phyloP scores from a whole-genome alignment of 2,329 filamentous ascomycete genomes.

The Sodiomyces alkalinus region DNA sequence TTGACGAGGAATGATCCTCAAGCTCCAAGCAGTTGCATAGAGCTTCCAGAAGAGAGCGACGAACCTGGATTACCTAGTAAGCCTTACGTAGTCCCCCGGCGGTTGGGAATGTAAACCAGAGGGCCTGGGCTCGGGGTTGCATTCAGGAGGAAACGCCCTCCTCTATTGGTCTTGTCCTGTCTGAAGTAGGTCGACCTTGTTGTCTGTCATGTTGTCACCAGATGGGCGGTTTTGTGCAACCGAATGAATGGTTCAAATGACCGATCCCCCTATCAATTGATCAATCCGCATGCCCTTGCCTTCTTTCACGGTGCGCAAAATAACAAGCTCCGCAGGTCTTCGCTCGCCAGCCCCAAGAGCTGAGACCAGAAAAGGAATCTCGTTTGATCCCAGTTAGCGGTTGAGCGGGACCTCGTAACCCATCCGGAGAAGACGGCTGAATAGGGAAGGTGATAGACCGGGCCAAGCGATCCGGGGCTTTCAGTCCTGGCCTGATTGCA shows the following conservation, averaged over 20 bases:
- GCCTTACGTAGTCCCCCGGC: neutral
- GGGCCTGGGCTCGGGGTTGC: too few species aligned
- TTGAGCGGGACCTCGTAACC: neutral
- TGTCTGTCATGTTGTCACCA: neutral
- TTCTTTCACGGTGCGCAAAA: too few species aligned
- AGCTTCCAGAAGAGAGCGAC: slow-evolving; percentile 1
- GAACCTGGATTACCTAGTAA: neutral
- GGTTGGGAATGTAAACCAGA: too few species aligned
- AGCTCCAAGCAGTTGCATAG: neutral
- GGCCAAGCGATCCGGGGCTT: too few species aligned
- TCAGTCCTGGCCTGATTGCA: too few species aligned
- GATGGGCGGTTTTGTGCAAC: neutral
- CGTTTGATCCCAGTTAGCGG: too few species aligned
- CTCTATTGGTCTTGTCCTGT: neutral
- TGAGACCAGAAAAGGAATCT: too few species aligned
- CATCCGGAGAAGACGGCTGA: neutral
- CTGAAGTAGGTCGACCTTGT: neutral
- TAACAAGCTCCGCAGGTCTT: too few species aligned
- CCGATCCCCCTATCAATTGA: too few species aligned
- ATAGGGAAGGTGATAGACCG: neutral
- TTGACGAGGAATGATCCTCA: neutral
- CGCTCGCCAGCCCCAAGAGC: neutral
- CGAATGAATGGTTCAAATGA: neutral
- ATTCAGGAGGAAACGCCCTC: too few species aligned
- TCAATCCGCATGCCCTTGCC: too few species aligned